Base-by-base conservation (phyloP, 164 flowering plant genomes). In the Sextonia rubra region DNA sequence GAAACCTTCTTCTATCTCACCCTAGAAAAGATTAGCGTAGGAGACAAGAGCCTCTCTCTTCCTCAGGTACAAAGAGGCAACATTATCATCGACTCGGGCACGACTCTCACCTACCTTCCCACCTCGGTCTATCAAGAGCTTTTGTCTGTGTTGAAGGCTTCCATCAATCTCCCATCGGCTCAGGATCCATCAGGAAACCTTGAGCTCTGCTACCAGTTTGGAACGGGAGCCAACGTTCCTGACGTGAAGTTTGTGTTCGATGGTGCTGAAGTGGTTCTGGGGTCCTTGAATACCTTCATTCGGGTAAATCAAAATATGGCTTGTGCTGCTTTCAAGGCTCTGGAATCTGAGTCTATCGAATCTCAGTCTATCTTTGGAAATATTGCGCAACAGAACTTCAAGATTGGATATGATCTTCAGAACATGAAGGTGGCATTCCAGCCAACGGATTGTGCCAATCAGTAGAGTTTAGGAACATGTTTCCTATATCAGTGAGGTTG, bases 21-120 rank as follows among this genome's bases (percentile, higher is more conserved):
- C 0, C 73, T 90, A 0, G 83, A 89, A 61, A 76, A 74, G 0
- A 60, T 90, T 2, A 80, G 75, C 8, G 85, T 90, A 11, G 91
- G 89, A 20, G 25, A 26, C 17, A 68, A 69, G 5, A 79, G 32
- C 24, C 1, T 84, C 1, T 22, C 3, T 48, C 29, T 26, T 2
- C 65, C 30, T 0, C 12, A 27, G 27, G 1, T 17, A 4, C 73
- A 64, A 0, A 66, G 66, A 0, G 90, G 85, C 0, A 89, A 87
- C 66, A 87, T 89, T 18, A 82, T 90, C 60, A 81, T 90, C 1
- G 95, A 90, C 66, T 87, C 90, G 0, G 92, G 95, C 1, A 85
- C 90, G 1, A 84, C 91, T 0, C 64, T 87, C 23, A 85, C 87
- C 0, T 3, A 76, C 0, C 66, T 88, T 0, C 82, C 82, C 0